Evolutionary conservation across 2,329 filamentous ascomycete genomes (phyloP).

Genomic region (Apiospora koreana): DNA sequence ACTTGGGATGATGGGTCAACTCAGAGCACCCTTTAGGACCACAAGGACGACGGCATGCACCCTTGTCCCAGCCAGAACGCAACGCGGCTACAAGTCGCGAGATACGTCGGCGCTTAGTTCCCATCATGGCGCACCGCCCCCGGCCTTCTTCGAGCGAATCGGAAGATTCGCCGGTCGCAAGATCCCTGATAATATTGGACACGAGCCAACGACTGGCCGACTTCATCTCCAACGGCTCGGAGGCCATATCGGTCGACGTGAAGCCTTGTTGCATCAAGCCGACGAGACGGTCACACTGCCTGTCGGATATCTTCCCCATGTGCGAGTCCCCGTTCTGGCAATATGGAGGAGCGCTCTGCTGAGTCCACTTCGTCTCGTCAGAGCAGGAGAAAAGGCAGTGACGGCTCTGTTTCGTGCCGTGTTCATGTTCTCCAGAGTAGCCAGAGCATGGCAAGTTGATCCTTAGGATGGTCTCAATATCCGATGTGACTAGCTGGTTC

Average conservation of each 20-base stretch:
- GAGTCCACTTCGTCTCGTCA: neutral
- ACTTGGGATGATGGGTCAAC: neutral
- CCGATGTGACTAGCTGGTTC: constrained; percentile 24
- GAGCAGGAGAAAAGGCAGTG: too few species aligned
- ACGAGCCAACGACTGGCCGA: constrained; percentile 41
- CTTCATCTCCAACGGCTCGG: constrained; percentile 37
- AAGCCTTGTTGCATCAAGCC: constrained; percentile 40
- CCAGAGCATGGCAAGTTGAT: neutral
- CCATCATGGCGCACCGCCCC: too few species aligned
- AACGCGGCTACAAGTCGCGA: neutral
- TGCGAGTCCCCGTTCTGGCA: neutral
- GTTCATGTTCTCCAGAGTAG: neutral
- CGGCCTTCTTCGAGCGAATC: constrained; percentile 23
- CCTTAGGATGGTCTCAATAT: constrained; percentile 15
- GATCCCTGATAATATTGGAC: constrained; percentile 45
- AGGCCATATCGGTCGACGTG: constrained; percentile 26
- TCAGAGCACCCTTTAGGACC: neutral
- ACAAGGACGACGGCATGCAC: neutral
- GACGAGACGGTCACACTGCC: constrained; percentile 28
- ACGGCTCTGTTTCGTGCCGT: neutral
- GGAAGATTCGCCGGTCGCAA: constrained; percentile 42
- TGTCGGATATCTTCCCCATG: constrained; percentile 19
- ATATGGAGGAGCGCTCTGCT: neutral
- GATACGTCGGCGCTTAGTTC: neutral
- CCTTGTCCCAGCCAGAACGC: neutral